Evolutionary conservation across 2,329 filamentous ascomycete species (phyloP).

Genomic region (Stagonosporopsis chrysanthemi): DNA sequence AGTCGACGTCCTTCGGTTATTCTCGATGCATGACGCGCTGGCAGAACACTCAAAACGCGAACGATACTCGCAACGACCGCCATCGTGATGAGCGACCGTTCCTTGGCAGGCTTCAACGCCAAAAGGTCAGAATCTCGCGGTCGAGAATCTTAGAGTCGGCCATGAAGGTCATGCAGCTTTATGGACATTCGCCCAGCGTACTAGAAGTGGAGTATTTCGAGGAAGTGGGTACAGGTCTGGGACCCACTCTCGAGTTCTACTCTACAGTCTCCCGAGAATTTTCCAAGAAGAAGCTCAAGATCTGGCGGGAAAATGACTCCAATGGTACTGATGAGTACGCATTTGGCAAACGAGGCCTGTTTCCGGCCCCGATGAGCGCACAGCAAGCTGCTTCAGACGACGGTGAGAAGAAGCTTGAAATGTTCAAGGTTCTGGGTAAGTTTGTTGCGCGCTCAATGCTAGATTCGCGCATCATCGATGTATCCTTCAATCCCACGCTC

Average conservation of each 20-base stretch:
- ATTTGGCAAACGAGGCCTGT: slow-evolving; percentile 82
- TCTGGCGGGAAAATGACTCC: slow-evolving; percentile 92
- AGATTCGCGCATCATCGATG: slow-evolving; percentile 95
- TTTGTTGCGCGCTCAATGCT: slow-evolving; percentile 99
- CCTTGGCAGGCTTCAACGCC: slow-evolving; percentile 87
- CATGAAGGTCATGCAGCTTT: slow-evolving; percentile 98
- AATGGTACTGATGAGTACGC: slow-evolving; percentile 79
- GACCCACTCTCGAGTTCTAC: slow-evolving; percentile 96
- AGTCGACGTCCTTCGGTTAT: slow-evolving; percentile 98
- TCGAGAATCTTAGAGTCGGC: slow-evolving; percentile 96
- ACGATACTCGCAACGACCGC: slow-evolving; percentile 81
- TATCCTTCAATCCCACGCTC: slow-evolving; percentile 96
- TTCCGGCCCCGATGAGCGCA: slow-evolving; percentile 87
- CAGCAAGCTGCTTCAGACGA: slow-evolving; percentile 76
- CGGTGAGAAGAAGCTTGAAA: slow-evolving; percentile 84
- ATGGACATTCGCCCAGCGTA: slow-evolving; percentile 94
- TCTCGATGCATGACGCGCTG: slow-evolving; percentile 96
- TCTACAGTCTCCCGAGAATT: slow-evolving; percentile 97
- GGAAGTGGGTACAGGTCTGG: slow-evolving; percentile 94
- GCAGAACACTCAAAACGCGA: slow-evolving; percentile 87
- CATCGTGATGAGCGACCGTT: slow-evolving; percentile 89
- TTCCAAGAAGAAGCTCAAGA: slow-evolving; percentile 93
- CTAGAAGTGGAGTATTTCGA: slow-evolving; percentile 99
- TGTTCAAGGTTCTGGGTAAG: slow-evolving; percentile 94
- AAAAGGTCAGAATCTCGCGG: slow-evolving; percentile 97